Conservation (phyloP, 805 yeast genomes). For the Ogataea zsoltii region DNA sequence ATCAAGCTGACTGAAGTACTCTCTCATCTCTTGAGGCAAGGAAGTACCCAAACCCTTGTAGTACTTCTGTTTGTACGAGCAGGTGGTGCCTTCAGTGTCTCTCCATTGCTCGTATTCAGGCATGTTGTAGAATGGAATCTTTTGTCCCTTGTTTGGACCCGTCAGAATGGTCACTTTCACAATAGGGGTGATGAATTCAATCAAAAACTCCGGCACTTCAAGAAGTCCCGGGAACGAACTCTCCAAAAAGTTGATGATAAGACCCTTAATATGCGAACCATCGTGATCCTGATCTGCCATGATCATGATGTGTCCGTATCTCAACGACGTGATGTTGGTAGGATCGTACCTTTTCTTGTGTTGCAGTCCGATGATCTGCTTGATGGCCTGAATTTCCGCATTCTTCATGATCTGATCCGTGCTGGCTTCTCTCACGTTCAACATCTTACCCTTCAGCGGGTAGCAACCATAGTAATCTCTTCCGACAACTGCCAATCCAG, state of each 20-base stretch:
- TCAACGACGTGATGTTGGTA: constrained; percentile 65
- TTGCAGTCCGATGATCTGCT: constrained; percentile 92
- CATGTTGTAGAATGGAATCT: constrained; percentile 84
- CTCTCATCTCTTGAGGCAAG: constrained; percentile 75
- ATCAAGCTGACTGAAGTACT: constrained; percentile 83
- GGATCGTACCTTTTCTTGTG: constrained; percentile 76
- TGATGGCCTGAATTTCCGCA: constrained; percentile 91
- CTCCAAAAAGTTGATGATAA: constrained; percentile 89
- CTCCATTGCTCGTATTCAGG: constrained; percentile 96
- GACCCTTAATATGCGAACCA: constrained; percentile 96
- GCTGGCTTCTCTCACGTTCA: constrained; percentile 95
- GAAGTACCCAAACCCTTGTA: constrained; percentile 99
- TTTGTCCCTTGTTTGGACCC: constrained; percentile 52
- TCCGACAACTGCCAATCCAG: constrained; percentile 93
- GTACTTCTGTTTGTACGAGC: constrained; percentile 90
- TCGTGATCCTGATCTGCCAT: constrained; percentile 99
- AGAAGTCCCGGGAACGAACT: constrained; percentile 92
- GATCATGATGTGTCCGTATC: constrained; percentile 97
- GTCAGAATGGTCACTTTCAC: constrained; percentile 80
- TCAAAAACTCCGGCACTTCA: constrained; percentile 85
- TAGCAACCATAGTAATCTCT: constrained; percentile 93
- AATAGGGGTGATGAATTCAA: constrained; percentile 95
- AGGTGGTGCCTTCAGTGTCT: constrained; percentile 70
- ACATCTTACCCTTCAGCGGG: constrained; percentile 91
- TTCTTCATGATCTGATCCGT: constrained; percentile 94